Base-by-base conservation (phyloP, 2,329 filamentous ascomycete species). In the Emmonsiellopsis sp. region DNA sequence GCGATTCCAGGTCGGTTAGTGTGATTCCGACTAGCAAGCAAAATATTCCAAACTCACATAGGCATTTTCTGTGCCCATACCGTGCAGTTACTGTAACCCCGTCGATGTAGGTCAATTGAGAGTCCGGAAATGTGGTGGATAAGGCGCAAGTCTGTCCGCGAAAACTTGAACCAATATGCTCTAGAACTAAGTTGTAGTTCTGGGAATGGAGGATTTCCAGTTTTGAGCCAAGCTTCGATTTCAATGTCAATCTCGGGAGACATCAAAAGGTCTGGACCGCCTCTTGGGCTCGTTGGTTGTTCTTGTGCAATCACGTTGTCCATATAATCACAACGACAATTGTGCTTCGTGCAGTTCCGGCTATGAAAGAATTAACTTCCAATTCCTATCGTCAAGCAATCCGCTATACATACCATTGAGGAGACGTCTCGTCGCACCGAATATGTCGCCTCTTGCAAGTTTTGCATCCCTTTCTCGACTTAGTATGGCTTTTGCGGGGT, bases 261-360 rank as follows among this genome's bases (percentile, higher is more conserved):
- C 84, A 91, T 94, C 68, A 93, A 82, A 52, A 97, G 80, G 61
- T 83, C 77, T 17, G 80, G 75, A 56, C 77, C 73, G 2, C 17
- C 11, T 57, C 78, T 76, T 45, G 77, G 75, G 57, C 76, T 72
- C 55, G 70, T 71, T 51, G 73, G 68, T 53, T 72, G 74, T 58
- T 78, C 78, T 59, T 80, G 78, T 47, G 64, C 50, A 49, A 74
- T 72, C 56, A 87, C 82, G 65, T 85, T 84, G 68, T 97, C 91
- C 79, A 95, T 94, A 76, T 97, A 98, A 63, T 95, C 93, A 73
- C 93, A 98, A 65, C 91, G 87, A 64, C 94, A 93, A 75, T 96
- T 95, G 75, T 98, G 93, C 75, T 97, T 98, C 57, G 92, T 96
- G 74, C 93, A 98, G 73, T 98, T 98, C 65, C 89, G 89, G 76